phyloP scores from a whole-genome alignment of 352 stramenopile genomes.

The Pythium volutum region DNA sequence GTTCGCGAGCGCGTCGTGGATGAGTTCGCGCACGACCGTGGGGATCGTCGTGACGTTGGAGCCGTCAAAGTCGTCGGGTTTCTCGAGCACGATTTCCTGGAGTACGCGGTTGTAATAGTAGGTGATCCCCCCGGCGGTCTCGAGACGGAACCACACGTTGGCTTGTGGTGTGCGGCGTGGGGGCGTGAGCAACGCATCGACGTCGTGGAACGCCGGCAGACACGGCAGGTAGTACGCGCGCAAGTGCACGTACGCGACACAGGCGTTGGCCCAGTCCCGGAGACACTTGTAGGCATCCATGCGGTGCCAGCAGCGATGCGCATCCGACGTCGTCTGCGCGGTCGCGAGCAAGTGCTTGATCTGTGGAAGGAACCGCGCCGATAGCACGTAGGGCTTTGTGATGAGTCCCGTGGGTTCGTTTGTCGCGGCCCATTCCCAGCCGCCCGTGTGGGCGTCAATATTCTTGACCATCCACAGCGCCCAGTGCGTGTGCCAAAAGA shows the following conservation, averaged over 20 bases:
- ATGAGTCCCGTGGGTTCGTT: constrained; percentile 68
- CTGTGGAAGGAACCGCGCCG: constrained; percentile 31
- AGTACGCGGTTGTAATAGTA: constrained; percentile 69
- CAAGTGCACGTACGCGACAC: constrained; percentile 57
- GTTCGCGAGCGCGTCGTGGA: constrained; percentile 37
- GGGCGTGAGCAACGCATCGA: constrained; percentile 43
- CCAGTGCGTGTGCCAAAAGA: constrained; percentile 49
- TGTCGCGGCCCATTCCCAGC: constrained; percentile 61
- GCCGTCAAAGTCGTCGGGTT: constrained; percentile 57
- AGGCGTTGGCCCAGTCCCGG: constrained; percentile 45
- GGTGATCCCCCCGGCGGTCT: constrained; percentile 39
- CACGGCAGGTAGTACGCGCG: constrained; percentile 41
- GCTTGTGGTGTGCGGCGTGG: constrained; percentile 45
- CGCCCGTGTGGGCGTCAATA: constrained; percentile 55
- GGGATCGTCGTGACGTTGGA: constrained; percentile 44
- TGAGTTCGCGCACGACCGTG: constrained; percentile 39
- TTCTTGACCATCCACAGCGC: constrained; percentile 77
- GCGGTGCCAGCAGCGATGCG: constrained; percentile 50
- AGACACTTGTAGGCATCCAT: constrained; percentile 53
- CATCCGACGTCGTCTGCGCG: constrained; percentile 14
- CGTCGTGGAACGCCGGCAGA: constrained; percentile 38
- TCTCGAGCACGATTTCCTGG: constrained; percentile 39
- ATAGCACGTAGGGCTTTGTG: constrained; percentile 68
- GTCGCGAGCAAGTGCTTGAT: constrained; percentile 32
- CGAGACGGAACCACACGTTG: constrained; percentile 62